Base-by-base conservation (phyloP, 306 rosid species). In the Cucurbita ficifolia region DNA sequence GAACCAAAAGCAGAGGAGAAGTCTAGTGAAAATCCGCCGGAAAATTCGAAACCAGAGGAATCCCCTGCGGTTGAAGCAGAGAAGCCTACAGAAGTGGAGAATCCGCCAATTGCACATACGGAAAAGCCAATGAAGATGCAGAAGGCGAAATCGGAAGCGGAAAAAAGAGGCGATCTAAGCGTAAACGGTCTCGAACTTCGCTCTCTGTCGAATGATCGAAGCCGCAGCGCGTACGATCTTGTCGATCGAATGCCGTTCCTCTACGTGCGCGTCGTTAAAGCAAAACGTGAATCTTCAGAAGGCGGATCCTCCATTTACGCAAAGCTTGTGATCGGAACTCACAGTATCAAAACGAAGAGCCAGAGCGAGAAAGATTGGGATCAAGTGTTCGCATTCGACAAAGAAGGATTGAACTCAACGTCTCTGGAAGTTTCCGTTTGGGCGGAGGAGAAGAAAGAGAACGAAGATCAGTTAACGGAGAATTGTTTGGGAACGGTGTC, bases 341-440 rank as follows among this genome's bases (percentile, higher is more conserved):
- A 88, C 75, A 83, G 79, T 17, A 84, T 90, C 61, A 88, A 73
- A 72, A 87, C 96, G 19, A 93, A 80, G 60, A 83, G 49, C 59
- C 89, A 81, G 21, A 72, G 10, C 6, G 82, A 85, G n/a, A 88
- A 83, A 65, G 98, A 93, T 4, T 90, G 98, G 97, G 97, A 90
- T 80, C 98, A 87, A 70, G 97, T 88, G 7, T 93, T 88, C 3
- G 89, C 96, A 0, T 93, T 93, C 43, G 92, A 90, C 17, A 93
- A 90, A 75, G 96, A 88, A 8, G 86, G 92, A 0, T 81, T 93
- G 33, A 93, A 93, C 54, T 93, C 97, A 0, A 86, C 90, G 2
- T 86, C 89, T 0, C 82, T 93, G 36, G 97, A 93, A 78, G 94
- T 93, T 18, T 93, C 92, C 0, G 84, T 88, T 11, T 90, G 94